Conservation (phyloP, 345 rosid genomes). For the Lumnitzera racemosa region DNA sequence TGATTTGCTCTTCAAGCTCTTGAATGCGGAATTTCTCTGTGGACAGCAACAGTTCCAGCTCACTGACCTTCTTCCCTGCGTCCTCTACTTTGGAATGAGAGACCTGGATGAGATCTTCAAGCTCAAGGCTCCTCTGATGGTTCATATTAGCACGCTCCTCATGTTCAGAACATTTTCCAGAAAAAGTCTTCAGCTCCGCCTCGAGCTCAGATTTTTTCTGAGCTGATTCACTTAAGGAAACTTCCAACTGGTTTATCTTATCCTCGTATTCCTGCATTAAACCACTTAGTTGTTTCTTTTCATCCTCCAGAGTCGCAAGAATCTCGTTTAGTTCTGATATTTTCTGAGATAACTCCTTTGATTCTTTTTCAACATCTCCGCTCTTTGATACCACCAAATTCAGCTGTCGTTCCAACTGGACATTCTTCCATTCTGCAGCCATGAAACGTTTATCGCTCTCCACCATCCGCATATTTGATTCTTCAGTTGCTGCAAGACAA, state of each 20-base stretch:
- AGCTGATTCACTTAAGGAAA: constrained; percentile 38
- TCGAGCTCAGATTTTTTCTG: constrained; percentile 45
- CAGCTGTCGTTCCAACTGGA: constrained; percentile 69
- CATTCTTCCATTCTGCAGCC: constrained; percentile 63
- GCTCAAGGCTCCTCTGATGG: constrained; percentile 64
- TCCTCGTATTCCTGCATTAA: constrained; percentile 49
- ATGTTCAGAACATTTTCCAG: constrained; percentile 52
- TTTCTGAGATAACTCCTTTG: constrained; percentile 45
- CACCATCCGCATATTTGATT: constrained; percentile 49
- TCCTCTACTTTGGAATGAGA: constrained; percentile 68
- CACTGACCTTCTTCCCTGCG: constrained; percentile 58
- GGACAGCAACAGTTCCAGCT: constrained; percentile 83
- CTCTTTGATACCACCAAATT: constrained; percentile 44
- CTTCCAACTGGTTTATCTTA: constrained; percentile 46
- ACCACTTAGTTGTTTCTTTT: constrained; percentile 35
- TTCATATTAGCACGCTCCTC: constrained; percentile 52
- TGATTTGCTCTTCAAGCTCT: constrained; percentile 82
- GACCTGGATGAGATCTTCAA: constrained; percentile 54
- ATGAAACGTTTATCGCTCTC: constrained; percentile 55
- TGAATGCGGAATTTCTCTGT: constrained; percentile 85
- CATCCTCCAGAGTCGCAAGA: constrained; percentile 50
- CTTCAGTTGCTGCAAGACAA: constrained; percentile 57
- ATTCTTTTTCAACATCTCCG: constrained; percentile 50
- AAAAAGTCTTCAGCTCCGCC: constrained; percentile 43
- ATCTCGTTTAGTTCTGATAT: constrained; percentile 40